phyloP scores from a whole-genome alignment of 73 alveolate species.

The Tetrahymena borealis region DNA sequence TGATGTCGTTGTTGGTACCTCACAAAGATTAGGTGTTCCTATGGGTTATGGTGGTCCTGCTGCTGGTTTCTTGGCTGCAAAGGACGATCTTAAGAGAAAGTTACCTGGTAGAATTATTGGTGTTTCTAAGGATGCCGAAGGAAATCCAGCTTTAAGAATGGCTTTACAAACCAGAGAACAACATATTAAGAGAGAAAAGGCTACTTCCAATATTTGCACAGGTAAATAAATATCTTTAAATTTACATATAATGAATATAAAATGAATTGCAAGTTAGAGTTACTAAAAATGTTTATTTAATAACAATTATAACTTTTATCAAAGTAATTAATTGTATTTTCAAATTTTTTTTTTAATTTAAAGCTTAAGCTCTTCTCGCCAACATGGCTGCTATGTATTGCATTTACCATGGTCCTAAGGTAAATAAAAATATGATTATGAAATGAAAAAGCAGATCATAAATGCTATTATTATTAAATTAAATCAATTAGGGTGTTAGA shows the following conservation, averaged over 20 bases:
- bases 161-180: slow-evolving; percentile 93
- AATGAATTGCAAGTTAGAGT: background rate
- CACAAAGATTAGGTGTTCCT: slow-evolving; percentile 90
- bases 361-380: slow-evolving; percentile 91
- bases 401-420: slow-evolving; percentile 61
- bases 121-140: slow-evolving; percentile 66
- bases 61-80: slow-evolving; percentile 87
- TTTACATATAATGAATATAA: background rate
- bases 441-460: no score
- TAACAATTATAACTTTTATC: no score
- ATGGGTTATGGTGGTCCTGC: slow-evolving; percentile 97
- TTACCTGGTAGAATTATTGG: slow-evolving; percentile 97
- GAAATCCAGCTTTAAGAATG: slow-evolving; percentile 77
- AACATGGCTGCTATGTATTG: slow-evolving; percentile 84
- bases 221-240: background rate
- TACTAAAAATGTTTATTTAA: background rate
- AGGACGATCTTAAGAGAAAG: slow-evolving; percentile 69
- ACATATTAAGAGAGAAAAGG: slow-evolving; percentile 91
- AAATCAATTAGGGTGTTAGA: slow-evolving; percentile 57
- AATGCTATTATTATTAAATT: no score
- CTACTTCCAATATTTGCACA: slow-evolving; percentile 84
- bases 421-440: slow-evolving; percentile 25
- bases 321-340: no score
- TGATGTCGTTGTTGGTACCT: slow-evolving; percentile 78
- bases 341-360: no score